phyloP scores from a whole-genome alignment of 495 filamentous ascomycete species.

The Talaromyces wortmannii region DNA sequence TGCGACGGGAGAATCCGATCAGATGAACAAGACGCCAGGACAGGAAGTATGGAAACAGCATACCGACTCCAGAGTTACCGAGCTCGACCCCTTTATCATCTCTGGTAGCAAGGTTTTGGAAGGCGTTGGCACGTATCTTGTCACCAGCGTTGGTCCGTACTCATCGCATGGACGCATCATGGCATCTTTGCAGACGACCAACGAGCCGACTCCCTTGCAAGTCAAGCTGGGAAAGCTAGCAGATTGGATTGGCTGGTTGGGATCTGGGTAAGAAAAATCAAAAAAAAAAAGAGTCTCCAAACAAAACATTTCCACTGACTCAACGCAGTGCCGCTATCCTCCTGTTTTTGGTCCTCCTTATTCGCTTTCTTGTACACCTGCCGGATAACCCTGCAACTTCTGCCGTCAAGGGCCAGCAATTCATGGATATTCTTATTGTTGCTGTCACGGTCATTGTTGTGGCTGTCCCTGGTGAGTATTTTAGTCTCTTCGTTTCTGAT shows the following conservation, averaged over 20 bases:
- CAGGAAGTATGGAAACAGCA: constrained; percentile 53
- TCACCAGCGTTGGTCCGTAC: constrained; percentile 56
- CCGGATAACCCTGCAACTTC: constrained; percentile 37
- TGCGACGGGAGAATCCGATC: constrained; percentile 63
- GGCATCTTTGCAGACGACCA: constrained; percentile 52
- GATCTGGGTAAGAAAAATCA: constrained; percentile 34
- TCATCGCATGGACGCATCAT: constrained; percentile 62
- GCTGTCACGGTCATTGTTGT: constrained; percentile 67
- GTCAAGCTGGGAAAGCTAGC: constrained; percentile 56
- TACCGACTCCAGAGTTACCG: constrained; percentile 46
- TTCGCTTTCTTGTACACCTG: constrained; percentile 52
- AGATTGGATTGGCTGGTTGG: constrained; percentile 55
- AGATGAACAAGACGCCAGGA: constrained; percentile 55
- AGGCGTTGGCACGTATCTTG: constrained; percentile 57
- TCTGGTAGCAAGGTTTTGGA: constrained; percentile 61
- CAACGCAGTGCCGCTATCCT: constrained; percentile 48
- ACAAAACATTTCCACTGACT: not conserved
- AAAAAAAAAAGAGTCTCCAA: too few species aligned
- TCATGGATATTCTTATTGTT: constrained; percentile 61
- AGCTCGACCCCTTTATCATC: constrained; percentile 58
- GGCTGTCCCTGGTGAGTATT: constrained; percentile 47
- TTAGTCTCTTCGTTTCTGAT: not conserved
- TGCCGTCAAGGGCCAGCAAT: constrained; percentile 54
- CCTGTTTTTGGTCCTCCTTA: constrained; percentile 55
- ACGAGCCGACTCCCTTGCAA: constrained; percentile 59